Conservation (phyloP, 768 basidiomycete species). For the Termitomyces bulborhizus region DNA sequence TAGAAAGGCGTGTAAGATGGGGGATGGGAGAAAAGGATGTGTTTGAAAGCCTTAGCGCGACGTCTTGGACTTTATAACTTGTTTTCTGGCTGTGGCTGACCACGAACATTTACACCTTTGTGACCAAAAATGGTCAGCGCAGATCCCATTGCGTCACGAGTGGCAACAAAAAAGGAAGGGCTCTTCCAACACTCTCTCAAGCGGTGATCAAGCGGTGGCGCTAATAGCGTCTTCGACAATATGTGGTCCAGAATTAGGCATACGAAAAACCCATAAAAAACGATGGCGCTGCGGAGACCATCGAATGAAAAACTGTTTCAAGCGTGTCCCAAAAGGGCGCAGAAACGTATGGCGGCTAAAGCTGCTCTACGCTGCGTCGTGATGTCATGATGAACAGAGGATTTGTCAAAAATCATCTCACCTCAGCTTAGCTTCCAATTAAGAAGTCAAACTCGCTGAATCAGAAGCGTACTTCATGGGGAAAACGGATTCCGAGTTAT, state of each 20-base stretch:
- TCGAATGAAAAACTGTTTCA: neutral
- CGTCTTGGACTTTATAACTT: neutral
- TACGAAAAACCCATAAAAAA: neutral
- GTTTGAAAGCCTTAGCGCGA: neutral
- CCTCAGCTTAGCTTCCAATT: neutral
- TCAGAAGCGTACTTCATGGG: neutral
- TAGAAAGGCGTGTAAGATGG: neutral
- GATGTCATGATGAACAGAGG: neutral
- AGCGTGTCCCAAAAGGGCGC: neutral
- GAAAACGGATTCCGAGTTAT: neutral
- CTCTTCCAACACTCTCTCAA: too few relatives aligned
- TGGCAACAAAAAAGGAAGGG: neutral
- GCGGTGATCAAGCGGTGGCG: neutral
- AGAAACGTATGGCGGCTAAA: neutral
- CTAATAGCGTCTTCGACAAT: neutral
- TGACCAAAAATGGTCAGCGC: conserved; percentile 1
- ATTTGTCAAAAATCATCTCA: neutral
- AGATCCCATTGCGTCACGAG: neutral
- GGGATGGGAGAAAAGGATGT: neutral
- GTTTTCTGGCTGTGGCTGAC: neutral
- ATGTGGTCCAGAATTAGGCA: neutral
- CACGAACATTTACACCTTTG: neutral
- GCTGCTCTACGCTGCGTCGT: neutral
- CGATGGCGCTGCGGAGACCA: neutral
- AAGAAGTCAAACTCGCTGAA: neutral